Evolutionary conservation across 768 basidiomycete species (phyloP).

Genomic region (Crassisporium funariophilum): DNA sequence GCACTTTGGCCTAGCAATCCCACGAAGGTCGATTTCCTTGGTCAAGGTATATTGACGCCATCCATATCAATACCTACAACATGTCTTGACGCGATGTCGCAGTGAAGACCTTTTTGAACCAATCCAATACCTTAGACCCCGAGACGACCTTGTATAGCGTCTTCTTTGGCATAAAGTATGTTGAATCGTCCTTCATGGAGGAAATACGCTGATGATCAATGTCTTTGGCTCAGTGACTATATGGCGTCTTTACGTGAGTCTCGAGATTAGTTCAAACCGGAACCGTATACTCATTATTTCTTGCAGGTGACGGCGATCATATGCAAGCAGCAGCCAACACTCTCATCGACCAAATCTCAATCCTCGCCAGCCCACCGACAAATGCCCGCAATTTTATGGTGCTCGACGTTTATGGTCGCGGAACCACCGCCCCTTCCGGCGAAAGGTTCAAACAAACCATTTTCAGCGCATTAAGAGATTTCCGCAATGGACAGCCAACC

Average conservation of each 20-base stretch:
- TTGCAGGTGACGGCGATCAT: conserved; percentile 19
- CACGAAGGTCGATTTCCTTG: conserved; percentile 24
- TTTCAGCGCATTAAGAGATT: conserved; percentile 41
- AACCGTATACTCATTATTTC: conserved; percentile 6
- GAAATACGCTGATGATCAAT: background rate
- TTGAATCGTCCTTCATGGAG: background rate
- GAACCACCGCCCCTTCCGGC: conserved; percentile 38
- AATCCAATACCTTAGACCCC: conserved; percentile 30
- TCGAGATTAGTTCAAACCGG: background rate
- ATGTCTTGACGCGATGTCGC: background rate
- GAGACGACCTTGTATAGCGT: conserved; percentile 49
- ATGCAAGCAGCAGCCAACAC: conserved; percentile 39
- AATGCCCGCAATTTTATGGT: conserved; percentile 52
- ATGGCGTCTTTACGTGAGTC: conserved; percentile 19
- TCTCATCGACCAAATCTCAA: conserved; percentile 38
- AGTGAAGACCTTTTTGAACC: conserved; percentile 25
- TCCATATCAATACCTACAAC: background rate
- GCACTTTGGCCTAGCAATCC: conserved; percentile 20
- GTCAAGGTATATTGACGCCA: conserved; percentile 23
- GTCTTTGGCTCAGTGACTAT: background rate
- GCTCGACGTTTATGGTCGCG: conserved; percentile 54
- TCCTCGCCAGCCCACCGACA: conserved; percentile 45
- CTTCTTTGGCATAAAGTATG: conserved; percentile 54
- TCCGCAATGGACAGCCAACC: conserved; percentile 19
- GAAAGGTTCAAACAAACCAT: conserved; percentile 47